These are phyloP conservation scores for Talaromyces rugulosus DNA, from an alignment of 2,329 filamentous ascomycete species.

Conservation along the genomic window DNA sequence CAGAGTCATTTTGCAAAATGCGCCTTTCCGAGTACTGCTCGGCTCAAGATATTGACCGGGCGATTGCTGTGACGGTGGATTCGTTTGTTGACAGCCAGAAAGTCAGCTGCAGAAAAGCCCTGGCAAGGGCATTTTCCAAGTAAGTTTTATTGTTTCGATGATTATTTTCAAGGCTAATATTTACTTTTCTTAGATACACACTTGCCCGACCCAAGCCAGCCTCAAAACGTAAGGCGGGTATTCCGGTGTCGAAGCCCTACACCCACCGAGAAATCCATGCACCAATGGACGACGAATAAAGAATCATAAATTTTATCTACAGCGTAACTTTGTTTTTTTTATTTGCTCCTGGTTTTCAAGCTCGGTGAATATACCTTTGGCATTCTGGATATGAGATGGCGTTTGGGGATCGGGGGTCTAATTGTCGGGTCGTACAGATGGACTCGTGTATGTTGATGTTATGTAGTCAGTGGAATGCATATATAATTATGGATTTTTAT, in stretches of 20 bases:
- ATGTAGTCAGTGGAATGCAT: background rate
- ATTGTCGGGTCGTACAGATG: background rate
- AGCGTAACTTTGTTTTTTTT: background rate
- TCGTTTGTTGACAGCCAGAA: slow-evolving; percentile 96
- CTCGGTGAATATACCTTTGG: slow-evolving; percentile 12
- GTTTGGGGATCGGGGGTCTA: slow-evolving; percentile 5
- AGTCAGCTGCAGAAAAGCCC: slow-evolving; percentile 93
- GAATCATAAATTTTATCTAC: background rate
- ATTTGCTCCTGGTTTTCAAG: slow-evolving; percentile 4
- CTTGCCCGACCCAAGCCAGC: slow-evolving; percentile 37
- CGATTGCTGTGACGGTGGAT: slow-evolving; percentile 93
- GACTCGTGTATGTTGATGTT: background rate
- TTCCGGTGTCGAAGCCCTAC: slow-evolving; percentile 29
- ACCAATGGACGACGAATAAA: slow-evolving; percentile 11
- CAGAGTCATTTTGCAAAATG: slow-evolving; percentile 95
- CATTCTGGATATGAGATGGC: slow-evolving; percentile 11
- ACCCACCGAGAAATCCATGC: slow-evolving; percentile 16
- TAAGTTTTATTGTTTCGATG: slow-evolving; percentile 56
- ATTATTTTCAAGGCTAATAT: background rate
- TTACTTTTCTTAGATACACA: slow-evolving; percentile 28
- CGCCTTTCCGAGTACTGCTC: slow-evolving; percentile 94
- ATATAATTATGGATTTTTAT: background rate
- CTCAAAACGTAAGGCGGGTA: slow-evolving; percentile 34
- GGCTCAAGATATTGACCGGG: slow-evolving; percentile 85
- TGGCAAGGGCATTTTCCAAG: slow-evolving; percentile 92